Evolutionary conservation across 2,329 filamentous ascomycete genomes (phyloP), one percentile per base, ranked within the genome.

Genomic region (Zymoseptoria tritici): DNA sequence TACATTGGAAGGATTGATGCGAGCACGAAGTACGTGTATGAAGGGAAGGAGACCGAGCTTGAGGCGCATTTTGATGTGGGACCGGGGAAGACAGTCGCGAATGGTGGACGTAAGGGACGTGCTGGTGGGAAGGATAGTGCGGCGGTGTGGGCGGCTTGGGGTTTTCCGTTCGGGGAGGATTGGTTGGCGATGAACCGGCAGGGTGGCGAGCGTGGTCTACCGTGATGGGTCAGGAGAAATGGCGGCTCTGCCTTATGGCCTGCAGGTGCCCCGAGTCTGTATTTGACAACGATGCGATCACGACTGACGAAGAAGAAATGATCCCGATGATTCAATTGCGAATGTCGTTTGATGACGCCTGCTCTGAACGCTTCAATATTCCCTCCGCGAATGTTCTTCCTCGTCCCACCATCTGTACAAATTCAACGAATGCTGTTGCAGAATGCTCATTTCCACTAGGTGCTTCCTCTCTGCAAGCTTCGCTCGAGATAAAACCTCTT

Each of bases 121-220:
- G 21, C 21, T 22, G 21, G 21, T 22, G 21, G 21, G 21, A 22
- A 22, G 21, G 21, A 22, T 22, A 22, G 22, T 19, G 62, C 64
- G 54, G 50, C 57, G 20, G 59, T 60, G 8, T 66, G 64, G 64
- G 62, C 62, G 6, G 31, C 42, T 3, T n/a, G 55, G 8, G 60
- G 59, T 2, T 63, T 63, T 22, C 57, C 56, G 19, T 64, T 66
- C 46, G 64, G 60, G 7, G 24, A 60, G 20, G 55, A 55, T 4
- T 66, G 60, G 56, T 31, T 52, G 56, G 51, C 52, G 60, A 11
- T 54, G 13, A 21, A 42, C 26, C 42, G 52, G 8, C 52, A 31
- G n/a, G 58, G 19, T 31, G 9, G 53, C 13, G 22, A 21, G 7
- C 3, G 22, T 36, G 31, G 31, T 11, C 9, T 13, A 11, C 13